Base-by-base conservation (phyloP, 495 filamentous ascomycete species). In the Choiromyces venosus region DNA sequence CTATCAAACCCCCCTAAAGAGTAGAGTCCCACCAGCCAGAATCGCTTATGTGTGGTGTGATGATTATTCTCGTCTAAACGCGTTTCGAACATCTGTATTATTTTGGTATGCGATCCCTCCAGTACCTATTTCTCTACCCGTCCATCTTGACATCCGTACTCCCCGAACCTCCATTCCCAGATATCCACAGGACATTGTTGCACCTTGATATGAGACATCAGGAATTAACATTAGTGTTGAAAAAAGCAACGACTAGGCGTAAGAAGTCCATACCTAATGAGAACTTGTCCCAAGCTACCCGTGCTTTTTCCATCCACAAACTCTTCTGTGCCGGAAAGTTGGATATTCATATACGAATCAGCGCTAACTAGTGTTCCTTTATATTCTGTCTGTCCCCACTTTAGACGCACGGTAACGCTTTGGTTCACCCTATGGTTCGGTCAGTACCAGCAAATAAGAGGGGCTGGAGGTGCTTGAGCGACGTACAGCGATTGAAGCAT, bases 331-430 rank as follows among this genome's bases (percentile, higher is more conserved):
- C 90, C 88, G 79, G 87, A 87, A 69, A 99, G 87, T 83, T 97
- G 92, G 74, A 99, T 89, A 85, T 99, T 99, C 94, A 99, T 97
- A 87, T 98, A 99, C 79, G 91, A 93, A 85, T 99, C 95, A 77
- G 97, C 91, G 84, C 88, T 91, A 78, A 98, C 92, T 70, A 99
- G 88, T 65, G 87, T 88, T 77, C 95, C 95, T 82, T 92, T 93
- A 87, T 98, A 99, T 84, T 98, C 96, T 40, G 93, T 95, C 81
- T 97, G 89, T 77, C 93, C 93, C 95, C 95, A 99, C 87, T 99
- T 99, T 38, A 99, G 88, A 77, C 93, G 92, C 64, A 99, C 90
- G 70, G 94, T 86, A 81, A 99, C 88, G 82, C 93, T 89, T 82
- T 93, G 89, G 85, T 96, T 91, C 86, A 99, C 91, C 71, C 91